Base-by-base conservation (phyloP, 2,329 filamentous ascomycete genomes). In the Cryoendolithus antarcticus region DNA sequence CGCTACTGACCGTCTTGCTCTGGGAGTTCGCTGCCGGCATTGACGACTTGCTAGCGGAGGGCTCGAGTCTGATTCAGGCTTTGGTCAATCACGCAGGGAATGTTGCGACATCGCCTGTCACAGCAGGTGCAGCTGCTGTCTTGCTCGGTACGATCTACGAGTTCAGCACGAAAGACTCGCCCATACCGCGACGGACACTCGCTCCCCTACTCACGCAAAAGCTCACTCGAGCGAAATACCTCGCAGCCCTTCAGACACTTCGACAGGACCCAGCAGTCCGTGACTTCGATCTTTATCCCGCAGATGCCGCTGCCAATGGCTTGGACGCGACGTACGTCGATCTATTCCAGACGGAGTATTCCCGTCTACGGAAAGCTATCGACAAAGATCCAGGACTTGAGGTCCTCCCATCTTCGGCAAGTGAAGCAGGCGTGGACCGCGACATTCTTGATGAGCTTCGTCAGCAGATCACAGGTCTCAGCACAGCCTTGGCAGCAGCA, bases 101-200 rank as follows among this genome's bases (percentile, higher is more conserved):
- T 24, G 77, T 84, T 31, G 79, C 44, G 64, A 71, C 48, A 54
- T 67, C 54, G 62, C 48, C 52, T 4, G 42, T 53, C 6, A 45
- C 56, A 6, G 42, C 51, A 10, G 91, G 91, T 2, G 70, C 98
- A 9, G 86, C 82, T 56, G 82, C 86, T 9, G 77, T 86, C 56
- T 65, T 98, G 0, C 70, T 96, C 1, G 91, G 89, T 6, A 80
- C 93, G 12, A 72, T 91, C 4, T 98, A 96, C 57, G 91, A 98
- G 54, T 98, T 96, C 55, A 96, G 89, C 7, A 95, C 89, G 0
- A 94, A 93, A 57, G 91, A 98, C 61, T 96, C 89, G 0, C 86
- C 91, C 0, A 80, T 98, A 37, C 75, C 89, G 4, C 74, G 91
- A 44, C 71, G 77, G 15, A 88, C 82, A 7, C 65, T 98, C 33